Base-by-base conservation (phyloP, 768 basidiomycete genomes). In the Tricholoma terreum region DNA sequence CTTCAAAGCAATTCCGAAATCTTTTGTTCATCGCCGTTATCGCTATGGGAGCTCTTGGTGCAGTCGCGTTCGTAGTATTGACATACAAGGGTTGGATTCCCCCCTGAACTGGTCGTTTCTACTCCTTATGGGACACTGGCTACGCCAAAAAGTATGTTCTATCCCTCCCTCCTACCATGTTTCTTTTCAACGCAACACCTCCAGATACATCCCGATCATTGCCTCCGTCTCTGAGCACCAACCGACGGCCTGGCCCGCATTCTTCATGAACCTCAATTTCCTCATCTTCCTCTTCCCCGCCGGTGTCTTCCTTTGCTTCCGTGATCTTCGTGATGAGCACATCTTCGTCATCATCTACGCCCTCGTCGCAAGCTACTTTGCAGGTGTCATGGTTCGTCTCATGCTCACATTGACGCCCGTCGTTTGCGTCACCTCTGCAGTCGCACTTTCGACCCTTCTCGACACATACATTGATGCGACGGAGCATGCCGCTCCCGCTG, bases 21-120 rank as follows among this genome's bases (percentile, higher is more conserved):
- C 79, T 98, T 11, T 79, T 98, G 24, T 81, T 85, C 48, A 75
- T 80, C 33, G 82, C 83, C 38, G 85, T 93, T 55, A 77, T 94
- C 42, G 77, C 78, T 6, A 79, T 83, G 19, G 92, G 92, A 59
- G 42, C 89, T 1, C 73, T 94, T 27, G 94, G 92, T 36, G 80
- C 86, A 53, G 72, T 78, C 4, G 90, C 82, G 0, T 85, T 98
- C 56, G 84, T 85, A 43, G 83, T 82, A 49, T 81, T 98, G 61
- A 98, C 97, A 0, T 90, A 92, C 75, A 90, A 87, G 58, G 96
- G 96, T 17, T 91, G 86, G 84, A 98, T 99, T 64, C 95, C 96
- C 4, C 96, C 96, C 0, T 99, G 97, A 95, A 98, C 96, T n/a
- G 97, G 97, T 36, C 89, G 97, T 56, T 98, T 99, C 82, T 99